Base-by-base conservation (phyloP, 148 eudicot species). In the Polygonum maritimum region DNA sequence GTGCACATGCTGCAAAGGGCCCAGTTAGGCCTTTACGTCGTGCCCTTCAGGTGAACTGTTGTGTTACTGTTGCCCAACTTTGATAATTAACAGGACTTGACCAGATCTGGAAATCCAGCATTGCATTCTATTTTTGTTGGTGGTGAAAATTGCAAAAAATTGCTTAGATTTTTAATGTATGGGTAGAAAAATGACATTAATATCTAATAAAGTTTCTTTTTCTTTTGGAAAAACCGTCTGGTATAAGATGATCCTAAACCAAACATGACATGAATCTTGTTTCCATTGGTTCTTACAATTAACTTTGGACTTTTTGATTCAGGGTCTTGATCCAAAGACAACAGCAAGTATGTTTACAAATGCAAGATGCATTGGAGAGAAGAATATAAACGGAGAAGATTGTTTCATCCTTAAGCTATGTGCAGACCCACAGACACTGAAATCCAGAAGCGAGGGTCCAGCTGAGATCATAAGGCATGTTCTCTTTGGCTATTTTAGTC, bases 1-100 rank as follows among this genome's bases (percentile, higher is more conserved):
- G 95, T 44, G 88, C 92, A 2, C 95, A 88, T 80, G 88, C 95
- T 76, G 95, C 95, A 22, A 90, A 88, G 78, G 95, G 95, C 35
- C 95, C 95, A 13, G 92, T 90, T 77, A 87, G 95, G 79, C 95
- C 95, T 48, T 82, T 90, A 44, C 90, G 95, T 44, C 94, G 94
- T 77, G 94, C 94, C 14, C 92, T 92, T 74, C 97, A 92, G 97
- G 97, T 91, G 75, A 78, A 16, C 18, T 33, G 21, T 72, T 72
- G 14, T 44, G 52, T 26, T 26, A 26, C 31, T 26, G 31, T 1
- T 26, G 31, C 31, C 31, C 31, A 26, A 26, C 31, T 26, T 26
- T 26, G 31, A 26, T 26, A 26, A 26, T 0, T 11, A 15, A 35
- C 36, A 14, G 19, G 69, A 60, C 33, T 22, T 31, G 7, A 22